Evolutionary conservation across 768 basidiomycete species (phyloP).

Genomic region (Boletus reticuloceps): DNA sequence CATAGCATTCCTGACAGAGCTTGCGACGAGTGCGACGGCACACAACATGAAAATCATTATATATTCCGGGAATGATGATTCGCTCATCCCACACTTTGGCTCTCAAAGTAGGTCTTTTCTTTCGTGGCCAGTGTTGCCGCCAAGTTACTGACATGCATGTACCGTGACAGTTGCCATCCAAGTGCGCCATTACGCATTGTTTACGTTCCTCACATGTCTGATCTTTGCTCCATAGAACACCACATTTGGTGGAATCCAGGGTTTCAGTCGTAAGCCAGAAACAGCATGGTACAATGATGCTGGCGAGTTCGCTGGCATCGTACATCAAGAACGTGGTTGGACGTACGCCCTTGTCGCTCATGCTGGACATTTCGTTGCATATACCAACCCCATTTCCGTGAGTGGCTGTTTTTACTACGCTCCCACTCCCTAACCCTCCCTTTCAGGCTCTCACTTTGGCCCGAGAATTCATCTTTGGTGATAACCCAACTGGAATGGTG

Average conservation of each 20-base stretch:
- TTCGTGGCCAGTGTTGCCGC: background rate
- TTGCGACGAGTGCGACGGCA: slow-evolving; percentile 58
- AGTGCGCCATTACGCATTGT: slow-evolving; percentile 26
- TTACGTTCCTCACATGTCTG: background rate
- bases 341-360: slow-evolving; percentile 38
- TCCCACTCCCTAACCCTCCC: background rate
- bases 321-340: slow-evolving; percentile 72
- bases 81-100: slow-evolving; percentile 57
- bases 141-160: slow-evolving; percentile 4
- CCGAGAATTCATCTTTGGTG: slow-evolving; percentile 66
- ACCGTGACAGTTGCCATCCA: slow-evolving; percentile 48
- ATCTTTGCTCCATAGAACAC: slow-evolving; percentile 50
- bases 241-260: slow-evolving; percentile 74
- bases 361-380: slow-evolving; percentile 39
- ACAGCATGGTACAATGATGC: slow-evolving; percentile 63
- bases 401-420: slow-evolving; percentile 17
- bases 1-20: slow-evolving; percentile 59
- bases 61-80: slow-evolving; percentile 73
- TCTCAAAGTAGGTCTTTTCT: slow-evolving; percentile 49
- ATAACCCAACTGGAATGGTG: slow-evolving; percentile 57
- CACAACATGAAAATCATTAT: slow-evolving; percentile 49
- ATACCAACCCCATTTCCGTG: slow-evolving; percentile 42
- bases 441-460: slow-evolving; percentile 55
- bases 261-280: slow-evolving; percentile 64
- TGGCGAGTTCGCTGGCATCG: slow-evolving; percentile 58